Evolutionary conservation across 371 early-diverging fungal species (phyloP), one percentile per base, ranked within the genome.

Genomic region (Homolaphlyctis polyrhiza): DNA sequence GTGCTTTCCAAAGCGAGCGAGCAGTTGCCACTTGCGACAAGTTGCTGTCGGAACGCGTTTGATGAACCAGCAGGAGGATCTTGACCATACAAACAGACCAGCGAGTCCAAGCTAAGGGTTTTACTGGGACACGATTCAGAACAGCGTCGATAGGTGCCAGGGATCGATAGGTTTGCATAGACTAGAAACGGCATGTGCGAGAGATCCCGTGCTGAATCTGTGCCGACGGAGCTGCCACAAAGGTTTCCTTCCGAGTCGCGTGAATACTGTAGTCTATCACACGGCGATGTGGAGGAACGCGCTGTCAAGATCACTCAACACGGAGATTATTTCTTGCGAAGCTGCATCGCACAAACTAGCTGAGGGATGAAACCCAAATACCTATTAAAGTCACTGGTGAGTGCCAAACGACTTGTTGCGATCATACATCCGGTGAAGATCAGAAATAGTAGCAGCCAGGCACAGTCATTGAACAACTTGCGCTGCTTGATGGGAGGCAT

Each of bases 221-320:
- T 3, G 33, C 68, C 64, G 32, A 34, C 45, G 51, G 28, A 14
- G 6, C 49, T 14, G 13, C 68, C 68, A 49, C 68, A 68, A 30
- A 68, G 50, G 47, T 64, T 68, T 2, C 68, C 68, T 35, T 68
- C 68, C 18, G 68, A 68, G 55, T 68, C 68, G 36, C 64, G 64
- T 14, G 60, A 59, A 30, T 68, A 60, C n/a, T 64, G 32, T 27
- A 68, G 64, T 2, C 68, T 58, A 27, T 45, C 23, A 16, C 16
- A 45, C 16, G 16, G 23, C n/a, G n/a, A n/a, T n/a, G n/a, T n/a
- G n/a, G n/a, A n/a, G n/a, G n/a, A n/a, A n/a, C n/a, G n/a, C n/a
- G n/a, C n/a, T n/a, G n/a, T n/a, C n/a, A n/a, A n/a, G n/a, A n/a
- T n/a, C n/a, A n/a, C n/a, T n/a, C n/a, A n/a, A n/a, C n/a, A n/a